Percentiles rank a stretch among this genome's conserved stretches.
These are phyloP conservation scores for Dictyophora rubrovolvata DNA, from an alignment of 768 basidiomycete species.

Conservation along the genomic window DNA sequence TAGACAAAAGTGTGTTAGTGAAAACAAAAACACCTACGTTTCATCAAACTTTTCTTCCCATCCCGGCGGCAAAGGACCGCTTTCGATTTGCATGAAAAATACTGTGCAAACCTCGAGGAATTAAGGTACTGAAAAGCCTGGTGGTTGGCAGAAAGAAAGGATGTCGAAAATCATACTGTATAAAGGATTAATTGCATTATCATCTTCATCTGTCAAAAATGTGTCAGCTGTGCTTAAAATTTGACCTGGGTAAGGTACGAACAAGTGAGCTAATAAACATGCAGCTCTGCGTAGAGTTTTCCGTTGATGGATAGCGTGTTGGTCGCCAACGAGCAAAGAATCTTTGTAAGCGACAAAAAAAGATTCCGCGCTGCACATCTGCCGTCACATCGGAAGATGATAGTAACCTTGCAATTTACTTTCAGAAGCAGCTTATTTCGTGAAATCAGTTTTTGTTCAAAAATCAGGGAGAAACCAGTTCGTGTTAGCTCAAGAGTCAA, in stretches of 20 bases:
- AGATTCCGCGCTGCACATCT: too few relatives aligned
- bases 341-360: too few relatives aligned
- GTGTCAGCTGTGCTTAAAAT: not conserved
- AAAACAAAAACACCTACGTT: not conserved
- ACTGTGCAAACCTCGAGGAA: not conserved
- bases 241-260: not conserved
- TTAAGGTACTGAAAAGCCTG: not conserved
- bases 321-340: too few relatives aligned
- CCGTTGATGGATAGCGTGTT: not conserved
- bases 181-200: not conserved
- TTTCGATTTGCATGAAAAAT: not conserved
- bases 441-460: too few relatives aligned
- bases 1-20: not conserved
- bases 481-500: too few relatives aligned
- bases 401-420: too few relatives aligned
- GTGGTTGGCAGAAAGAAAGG: not conserved
- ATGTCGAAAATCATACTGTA: not conserved
- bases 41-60: slow-evolving; percentile 7
- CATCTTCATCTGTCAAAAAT: not conserved
- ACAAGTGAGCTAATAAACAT: not conserved
- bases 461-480: too few relatives aligned
- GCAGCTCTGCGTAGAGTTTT: not conserved
- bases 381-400: too few relatives aligned
- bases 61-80: slow-evolving; percentile 2
- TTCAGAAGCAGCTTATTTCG: too few relatives aligned